Base-by-base conservation (phyloP, 2,329 filamentous ascomycete genomes). In the Aspergillus pseudoterreus region DNA sequence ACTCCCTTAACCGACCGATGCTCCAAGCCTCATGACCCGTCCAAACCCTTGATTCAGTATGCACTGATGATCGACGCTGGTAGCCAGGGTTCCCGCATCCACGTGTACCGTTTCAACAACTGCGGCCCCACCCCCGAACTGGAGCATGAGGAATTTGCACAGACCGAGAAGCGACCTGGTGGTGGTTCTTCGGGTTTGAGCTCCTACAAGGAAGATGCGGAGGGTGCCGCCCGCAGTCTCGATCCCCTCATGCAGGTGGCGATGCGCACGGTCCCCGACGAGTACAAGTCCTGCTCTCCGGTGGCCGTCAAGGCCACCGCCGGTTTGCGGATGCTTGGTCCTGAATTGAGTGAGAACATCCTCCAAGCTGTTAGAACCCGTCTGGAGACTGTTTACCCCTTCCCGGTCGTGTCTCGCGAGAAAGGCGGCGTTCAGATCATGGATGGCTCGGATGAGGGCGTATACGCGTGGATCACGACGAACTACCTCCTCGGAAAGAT, bases 91-190 rank as follows among this genome's bases (percentile, higher is more conserved):
- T 97, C 94, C 54, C 88, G 94, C 63, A 96, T 99, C 69, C 95
- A 99, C 77, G 91, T 97, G 53, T 99, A 96, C 81, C 89, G 91
- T 69, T 99, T 97, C 83, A 97, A 97, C 80, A 97, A 97, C 78
- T 99, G 92, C 76, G 94, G 92, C 11, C 76, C 90, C 6, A 92
- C 92, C n/a, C 94, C 94, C 22, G 92, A 96, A 75, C 82, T 99
- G 46, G 94, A 99, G 75, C 78, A 85, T 67, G 94, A 99, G 70
- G 82, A 89, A 52, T 99, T 99, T 74, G 86, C 92, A 78, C 91
- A 92, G 87, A 97, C 92, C 10, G 85, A 89, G 69, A 92, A 90
- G 81, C 85, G 82, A 61, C 82, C 89, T 49, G 90, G 91, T 55
- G 77, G 94, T 22, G 22, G 22, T 22, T 22, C 22, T 75, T 84